Evolutionary conservation across 306 rosid genomes (phyloP).

Genomic region (Acacia crassicarpa): DNA sequence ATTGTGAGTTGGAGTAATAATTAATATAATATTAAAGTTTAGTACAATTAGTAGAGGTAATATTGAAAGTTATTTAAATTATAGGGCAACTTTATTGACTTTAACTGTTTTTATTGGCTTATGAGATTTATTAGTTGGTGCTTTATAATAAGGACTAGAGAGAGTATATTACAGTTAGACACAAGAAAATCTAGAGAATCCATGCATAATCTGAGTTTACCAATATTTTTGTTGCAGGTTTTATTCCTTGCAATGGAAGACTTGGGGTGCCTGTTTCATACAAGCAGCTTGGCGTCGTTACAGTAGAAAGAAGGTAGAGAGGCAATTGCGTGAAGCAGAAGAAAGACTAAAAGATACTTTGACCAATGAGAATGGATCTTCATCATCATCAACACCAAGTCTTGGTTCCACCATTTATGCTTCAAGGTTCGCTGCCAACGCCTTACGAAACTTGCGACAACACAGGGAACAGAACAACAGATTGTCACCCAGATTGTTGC

Average conservation of each 20-base stretch:
- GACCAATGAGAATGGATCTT: constrained; percentile 28
- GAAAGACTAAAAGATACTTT: neutral
- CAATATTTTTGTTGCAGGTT: constrained; percentile 33
- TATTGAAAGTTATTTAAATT: no score
- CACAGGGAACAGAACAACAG: constrained; percentile 18
- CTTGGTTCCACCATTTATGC: constrained; percentile 35
- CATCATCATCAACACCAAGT: constrained; percentile 32
- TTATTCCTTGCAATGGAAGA: constrained; percentile 68
- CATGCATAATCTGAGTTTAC: neutral
- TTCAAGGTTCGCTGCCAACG: constrained; percentile 38
- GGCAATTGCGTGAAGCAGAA: constrained; percentile 49
- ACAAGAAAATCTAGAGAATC: neutral
- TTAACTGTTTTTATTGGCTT: no score
- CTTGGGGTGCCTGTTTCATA: constrained; percentile 72
- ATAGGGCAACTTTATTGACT: no score
- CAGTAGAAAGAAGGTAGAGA: constrained; percentile 48
- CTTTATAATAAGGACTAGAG: no score
- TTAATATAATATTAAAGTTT: no score
- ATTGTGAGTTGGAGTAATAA: no score
- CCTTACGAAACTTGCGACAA: constrained; percentile 21
- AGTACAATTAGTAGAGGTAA: no score
- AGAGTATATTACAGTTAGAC: neutral
- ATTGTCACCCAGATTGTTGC: constrained; percentile 28
- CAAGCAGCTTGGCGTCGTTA: constrained; percentile 78
- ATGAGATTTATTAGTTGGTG: no score